Evolutionary conservation across 345 rosid genomes (phyloP).

Genomic region (Capsella bursapastoris): DNA sequence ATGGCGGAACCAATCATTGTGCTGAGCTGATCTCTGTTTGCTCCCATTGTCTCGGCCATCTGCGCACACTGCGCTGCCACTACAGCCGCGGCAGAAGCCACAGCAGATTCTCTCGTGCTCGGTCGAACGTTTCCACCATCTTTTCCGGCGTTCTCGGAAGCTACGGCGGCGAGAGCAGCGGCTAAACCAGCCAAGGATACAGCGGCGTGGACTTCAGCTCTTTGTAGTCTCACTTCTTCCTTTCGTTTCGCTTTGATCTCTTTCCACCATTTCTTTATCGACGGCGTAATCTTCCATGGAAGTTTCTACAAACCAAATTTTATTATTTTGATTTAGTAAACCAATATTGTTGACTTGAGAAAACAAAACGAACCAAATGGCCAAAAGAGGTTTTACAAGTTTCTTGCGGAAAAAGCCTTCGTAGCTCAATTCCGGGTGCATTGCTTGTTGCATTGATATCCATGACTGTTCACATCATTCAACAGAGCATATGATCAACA

Average conservation of each 20-base stretch:
- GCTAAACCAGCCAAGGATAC: constrained; percentile 87
- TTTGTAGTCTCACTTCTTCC: constrained; percentile 75
- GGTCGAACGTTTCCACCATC: constrained; percentile 33
- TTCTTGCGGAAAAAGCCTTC: constrained; percentile 77
- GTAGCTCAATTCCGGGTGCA: constrained; percentile 95
- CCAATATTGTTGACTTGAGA: not conserved
- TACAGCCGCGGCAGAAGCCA: constrained; percentile 88
- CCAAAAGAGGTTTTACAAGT: constrained; percentile 54
- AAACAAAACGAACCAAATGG: not conserved
- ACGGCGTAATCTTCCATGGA: constrained; percentile 71
- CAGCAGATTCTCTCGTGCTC: constrained; percentile 62
- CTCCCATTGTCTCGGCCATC: constrained; percentile 89
- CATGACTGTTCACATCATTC: constrained; percentile 68
- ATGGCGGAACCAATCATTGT: constrained; percentile 72
- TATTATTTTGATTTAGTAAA: constrained; percentile 3
- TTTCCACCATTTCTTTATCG: constrained; percentile 88
- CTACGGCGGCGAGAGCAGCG: constrained; percentile 80
- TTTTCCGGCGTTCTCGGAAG: constrained; percentile 59
- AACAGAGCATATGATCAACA: constrained; percentile 2
- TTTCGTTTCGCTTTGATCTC: constrained; percentile 77
- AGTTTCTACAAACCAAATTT: constrained; percentile 45
- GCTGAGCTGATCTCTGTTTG: constrained; percentile 72
- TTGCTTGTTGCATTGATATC: constrained; percentile 99
- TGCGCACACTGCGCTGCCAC: constrained; percentile 87
- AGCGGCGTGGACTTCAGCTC: constrained; percentile 93